Evolutionary conservation across 805 yeast genomes (phyloP), one percentile per base, ranked within the genome.

Genomic region (Saccharomycopsis selenospora): DNA sequence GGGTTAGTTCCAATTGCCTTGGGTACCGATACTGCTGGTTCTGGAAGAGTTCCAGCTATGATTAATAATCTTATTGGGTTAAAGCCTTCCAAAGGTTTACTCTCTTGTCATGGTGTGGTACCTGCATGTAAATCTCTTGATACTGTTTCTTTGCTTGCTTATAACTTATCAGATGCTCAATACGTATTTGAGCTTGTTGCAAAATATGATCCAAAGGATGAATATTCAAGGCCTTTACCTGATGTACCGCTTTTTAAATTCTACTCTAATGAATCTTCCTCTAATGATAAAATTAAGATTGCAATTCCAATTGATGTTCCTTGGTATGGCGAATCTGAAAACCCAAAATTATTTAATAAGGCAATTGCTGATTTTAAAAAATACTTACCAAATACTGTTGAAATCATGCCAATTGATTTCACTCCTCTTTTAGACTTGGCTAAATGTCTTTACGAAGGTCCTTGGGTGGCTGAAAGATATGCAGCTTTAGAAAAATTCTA

Each of bases 11-110:
- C 98, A 28, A 60, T 91, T 43, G 75, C 96, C 1, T 71, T 91
- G 57, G 97, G 97, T 30, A 93, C 98, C 4, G 99, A 91, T 63
- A 91, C 99, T 30, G 99, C 99, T 7, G 99, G 99, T 20, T 87
- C 96, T 4, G 97, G 97, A 38, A 78, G 99, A 60, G 99, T 91
- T 27, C 99, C 99, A 24, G 98, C 98, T 23, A 91, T 89, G 26
- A 72, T 91, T 56, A 91, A 91, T 73, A 93, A 93, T 66, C 68
- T 89, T 57, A 76, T 91, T 55, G 98, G 98, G 18, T 75, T 93
- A 56, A 91, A 91, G 66, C 98, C 99, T 33, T 82, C 97, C 1
- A 79, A 80, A 53, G 99, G 99, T 48, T 79, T 79, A 1, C 82
- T 91, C 58, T 85, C 95, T 6, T 80, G 95, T 50, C 64, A 71